Percentiles rank a stretch among this genome's conserved stretches.
phyloP scores from a whole-genome alignment of 148 eudicot genomes.

The Rhododendron simsii region DNA sequence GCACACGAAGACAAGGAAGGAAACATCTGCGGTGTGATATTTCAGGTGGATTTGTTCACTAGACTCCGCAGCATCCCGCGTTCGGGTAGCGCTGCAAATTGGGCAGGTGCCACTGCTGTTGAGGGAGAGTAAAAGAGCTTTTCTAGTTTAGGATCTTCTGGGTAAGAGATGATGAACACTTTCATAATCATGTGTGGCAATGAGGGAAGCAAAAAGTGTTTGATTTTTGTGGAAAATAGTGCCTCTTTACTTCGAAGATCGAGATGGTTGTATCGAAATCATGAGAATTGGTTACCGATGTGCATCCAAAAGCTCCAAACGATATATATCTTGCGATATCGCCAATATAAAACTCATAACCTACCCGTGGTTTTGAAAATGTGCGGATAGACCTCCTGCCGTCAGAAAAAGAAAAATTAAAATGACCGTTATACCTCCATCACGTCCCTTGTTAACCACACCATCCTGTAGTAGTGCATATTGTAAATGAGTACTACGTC shows the following conservation, averaged over 20 bases:
- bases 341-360: too few species aligned
- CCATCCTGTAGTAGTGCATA: too few species aligned
- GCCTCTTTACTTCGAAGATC: not conserved
- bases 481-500: too few species aligned
- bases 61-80: conserved; percentile 37
- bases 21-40: conserved; percentile 24
- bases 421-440: too few species aligned
- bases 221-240: not conserved
- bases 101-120: conserved; percentile 22
- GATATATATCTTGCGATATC: too few species aligned
- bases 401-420: too few species aligned
- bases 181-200: not conserved
- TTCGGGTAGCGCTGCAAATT: conserved; percentile 31
- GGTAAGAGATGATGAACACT: not conserved
- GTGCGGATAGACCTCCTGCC: too few species aligned
- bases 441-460: too few species aligned
- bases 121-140: conserved; percentile 18
- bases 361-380: too few species aligned
- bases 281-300: not conserved
- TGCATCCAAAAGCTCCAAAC: not conserved
- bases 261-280: not conserved
- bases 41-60: conserved; percentile 39
- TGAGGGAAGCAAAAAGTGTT: not conserved
- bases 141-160: not conserved
- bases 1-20: conserved; percentile 26